Conservation (phyloP, 148 eudicot species). For the Cornus florida region DNA sequence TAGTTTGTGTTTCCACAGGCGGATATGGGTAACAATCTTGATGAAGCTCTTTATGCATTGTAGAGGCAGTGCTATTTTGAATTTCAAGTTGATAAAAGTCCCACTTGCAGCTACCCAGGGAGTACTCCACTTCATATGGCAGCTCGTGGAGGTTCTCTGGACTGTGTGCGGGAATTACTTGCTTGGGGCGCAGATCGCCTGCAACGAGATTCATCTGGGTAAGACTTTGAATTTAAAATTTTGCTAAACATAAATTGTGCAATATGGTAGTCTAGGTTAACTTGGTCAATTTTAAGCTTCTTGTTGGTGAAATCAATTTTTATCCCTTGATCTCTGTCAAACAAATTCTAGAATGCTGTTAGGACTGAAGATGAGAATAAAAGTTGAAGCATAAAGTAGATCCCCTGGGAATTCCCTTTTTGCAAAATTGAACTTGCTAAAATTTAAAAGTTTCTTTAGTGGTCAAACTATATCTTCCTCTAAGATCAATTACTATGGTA, state of each 20-base stretch:
- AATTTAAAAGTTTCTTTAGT: not conserved
- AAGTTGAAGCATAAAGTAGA: no score
- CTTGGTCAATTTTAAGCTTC: no score
- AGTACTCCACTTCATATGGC: constrained; percentile 33
- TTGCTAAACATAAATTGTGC: no score
- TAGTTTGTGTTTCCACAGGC: constrained; percentile 30
- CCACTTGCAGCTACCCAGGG: constrained; percentile 24
- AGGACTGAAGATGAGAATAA: not conserved
- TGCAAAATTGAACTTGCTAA: no score
- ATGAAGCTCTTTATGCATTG: not conserved
- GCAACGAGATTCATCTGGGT: constrained; percentile 34
- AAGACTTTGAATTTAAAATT: not conserved
- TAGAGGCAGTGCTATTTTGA: not conserved
- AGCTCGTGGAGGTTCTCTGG: constrained; percentile 34
- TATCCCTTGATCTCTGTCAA: not conserved
- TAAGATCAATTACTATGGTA: not conserved
- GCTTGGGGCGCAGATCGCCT: constrained; percentile 34
- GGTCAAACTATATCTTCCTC: not conserved
- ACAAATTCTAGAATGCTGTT: not conserved
- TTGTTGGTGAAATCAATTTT: not conserved
- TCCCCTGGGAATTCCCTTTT: no score
- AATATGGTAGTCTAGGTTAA: no score
- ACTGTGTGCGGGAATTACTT: constrained; percentile 33
- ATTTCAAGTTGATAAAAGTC: not conserved
- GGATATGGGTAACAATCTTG: constrained; percentile 9